These are phyloP conservation scores for Sphaerostilbella broomeana DNA, from an alignment of 2,329 filamentous ascomycete species.

Conservation along the genomic window DNA sequence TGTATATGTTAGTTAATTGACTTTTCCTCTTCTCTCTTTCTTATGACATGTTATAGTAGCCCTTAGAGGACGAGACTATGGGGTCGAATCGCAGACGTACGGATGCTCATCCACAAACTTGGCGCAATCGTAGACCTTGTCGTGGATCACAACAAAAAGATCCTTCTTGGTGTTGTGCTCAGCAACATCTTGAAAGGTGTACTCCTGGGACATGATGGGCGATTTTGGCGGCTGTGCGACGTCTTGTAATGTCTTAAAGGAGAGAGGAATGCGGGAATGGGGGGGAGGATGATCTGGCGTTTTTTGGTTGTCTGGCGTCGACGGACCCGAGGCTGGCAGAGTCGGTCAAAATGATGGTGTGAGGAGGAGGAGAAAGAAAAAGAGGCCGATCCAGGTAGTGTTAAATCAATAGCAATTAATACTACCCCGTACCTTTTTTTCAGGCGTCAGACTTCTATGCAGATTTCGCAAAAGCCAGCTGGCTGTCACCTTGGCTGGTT, in stretches of 20 bases:
- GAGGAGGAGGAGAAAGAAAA: not conserved
- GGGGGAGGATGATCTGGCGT: not conserved
- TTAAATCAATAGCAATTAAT: too few relatives aligned
- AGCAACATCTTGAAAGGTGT: constrained; percentile 75
- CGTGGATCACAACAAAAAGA: constrained; percentile 83
- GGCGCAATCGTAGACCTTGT: constrained; percentile 88
- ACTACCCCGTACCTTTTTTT: too few relatives aligned
- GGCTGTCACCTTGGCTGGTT: too few relatives aligned
- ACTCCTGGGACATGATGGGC: constrained; percentile 38
- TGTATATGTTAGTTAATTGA: too few relatives aligned
- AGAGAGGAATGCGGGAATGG: not conserved
- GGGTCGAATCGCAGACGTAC: constrained; percentile 39
- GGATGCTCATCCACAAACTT: constrained; percentile 97
- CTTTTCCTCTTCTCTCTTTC: too few relatives aligned
- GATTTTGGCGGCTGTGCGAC: too few relatives aligned
- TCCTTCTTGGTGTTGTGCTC: constrained; percentile 93
- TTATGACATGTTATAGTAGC: too few relatives aligned
- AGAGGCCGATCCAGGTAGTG: constrained; percentile 7
- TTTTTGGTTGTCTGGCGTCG: not conserved
- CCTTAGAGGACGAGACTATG: not conserved
- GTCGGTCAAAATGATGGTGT: constrained; percentile 10
- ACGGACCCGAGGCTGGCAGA: not conserved
- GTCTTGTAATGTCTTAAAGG: not conserved
- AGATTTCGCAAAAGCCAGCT: too few relatives aligned
- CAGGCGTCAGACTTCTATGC: too few relatives aligned